Conservation (phyloP, 768 basidiomycete species). For the Termitomyces sp. region DNA sequence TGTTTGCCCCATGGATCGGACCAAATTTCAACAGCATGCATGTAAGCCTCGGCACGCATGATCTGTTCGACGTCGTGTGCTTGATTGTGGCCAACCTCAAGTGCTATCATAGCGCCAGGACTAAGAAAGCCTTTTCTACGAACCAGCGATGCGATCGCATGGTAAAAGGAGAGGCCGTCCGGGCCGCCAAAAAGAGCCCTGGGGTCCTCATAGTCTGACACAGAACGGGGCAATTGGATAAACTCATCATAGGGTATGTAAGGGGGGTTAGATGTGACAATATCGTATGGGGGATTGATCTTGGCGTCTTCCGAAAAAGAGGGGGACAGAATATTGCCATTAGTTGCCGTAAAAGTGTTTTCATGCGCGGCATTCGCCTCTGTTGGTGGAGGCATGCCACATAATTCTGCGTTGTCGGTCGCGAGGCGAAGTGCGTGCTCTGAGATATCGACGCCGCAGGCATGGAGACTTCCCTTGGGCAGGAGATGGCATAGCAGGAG, state of each 20-base stretch:
- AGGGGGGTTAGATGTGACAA: constrained; percentile 83
- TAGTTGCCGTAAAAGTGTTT: constrained; percentile 38
- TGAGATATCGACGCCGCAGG: constrained; percentile 69
- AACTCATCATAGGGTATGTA: constrained; percentile 77
- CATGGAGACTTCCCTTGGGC: constrained; percentile 48
- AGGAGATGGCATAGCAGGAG: constrained; percentile 73
- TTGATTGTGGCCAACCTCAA: constrained; percentile 81
- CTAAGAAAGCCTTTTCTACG: constrained; percentile 48
- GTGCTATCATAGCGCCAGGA: constrained; percentile 53
- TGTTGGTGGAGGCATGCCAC: constrained; percentile 30
- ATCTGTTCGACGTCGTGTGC: constrained; percentile 59
- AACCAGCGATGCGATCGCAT: constrained; percentile 62
- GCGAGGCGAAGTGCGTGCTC: constrained; percentile 52
- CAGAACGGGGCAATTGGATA: constrained; percentile 58
- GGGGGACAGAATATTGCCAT: constrained; percentile 42
- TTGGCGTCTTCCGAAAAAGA: constrained; percentile 34
- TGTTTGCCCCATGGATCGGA: constrained; percentile 75
- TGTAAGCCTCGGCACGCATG: constrained; percentile 41
- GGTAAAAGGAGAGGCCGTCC: constrained; percentile 61
- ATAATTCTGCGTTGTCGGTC: constrained; percentile 43
- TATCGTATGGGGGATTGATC: constrained; percentile 56
- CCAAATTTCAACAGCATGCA: constrained; percentile 65
- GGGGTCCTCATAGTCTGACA: constrained; percentile 77
- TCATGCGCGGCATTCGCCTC: constrained; percentile 13
- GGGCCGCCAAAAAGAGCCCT: constrained; percentile 78